A percentile compares a stretch with the other conserved stretches of the same genome.
These are phyloP conservation scores for Wallemia ichthyophaga DNA, from an alignment of 1,284 basidiomycete species.

Conservation along the genomic window DNA sequence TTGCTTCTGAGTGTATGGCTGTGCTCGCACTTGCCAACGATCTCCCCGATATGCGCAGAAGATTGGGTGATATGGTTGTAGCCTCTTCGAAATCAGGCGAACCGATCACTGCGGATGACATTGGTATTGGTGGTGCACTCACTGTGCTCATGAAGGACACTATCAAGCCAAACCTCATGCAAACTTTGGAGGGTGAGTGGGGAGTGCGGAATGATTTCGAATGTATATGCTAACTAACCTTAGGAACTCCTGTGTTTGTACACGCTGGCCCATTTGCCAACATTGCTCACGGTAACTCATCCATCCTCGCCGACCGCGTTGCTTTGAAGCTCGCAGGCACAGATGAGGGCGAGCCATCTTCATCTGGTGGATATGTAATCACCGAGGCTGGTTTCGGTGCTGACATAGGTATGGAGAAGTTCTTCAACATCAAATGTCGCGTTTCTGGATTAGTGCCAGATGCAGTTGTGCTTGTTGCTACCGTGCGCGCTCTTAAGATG, in stretches of 20 bases:
- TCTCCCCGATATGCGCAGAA: slow-evolving; percentile 68
- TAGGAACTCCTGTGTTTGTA: slow-evolving; percentile 89
- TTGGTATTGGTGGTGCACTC: slow-evolving; percentile 81
- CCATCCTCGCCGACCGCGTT: slow-evolving; percentile 82
- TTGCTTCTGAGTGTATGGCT: slow-evolving; percentile 95
- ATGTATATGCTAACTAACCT: neutral
- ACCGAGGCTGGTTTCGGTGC: slow-evolving; percentile 97
- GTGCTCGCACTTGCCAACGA: slow-evolving; percentile 74
- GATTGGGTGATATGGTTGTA: slow-evolving; percentile 79
- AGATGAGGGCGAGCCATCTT: slow-evolving; percentile 59
- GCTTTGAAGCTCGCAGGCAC: slow-evolving; percentile 88
- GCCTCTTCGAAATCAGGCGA: slow-evolving; percentile 78
- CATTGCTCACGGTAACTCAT: slow-evolving; percentile 97
- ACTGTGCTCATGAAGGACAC: slow-evolving; percentile 97
- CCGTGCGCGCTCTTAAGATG: slow-evolving; percentile 94
- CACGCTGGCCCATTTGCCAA: slow-evolving; percentile 98
- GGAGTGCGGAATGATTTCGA: slow-evolving; percentile 3
- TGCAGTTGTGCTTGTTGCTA: slow-evolving; percentile 83
- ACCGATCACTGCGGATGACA: slow-evolving; percentile 81
- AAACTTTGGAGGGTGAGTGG: slow-evolving; percentile 45
- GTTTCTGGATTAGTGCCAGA: slow-evolving; percentile 75
- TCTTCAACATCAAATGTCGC: slow-evolving; percentile 99
- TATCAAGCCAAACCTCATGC: slow-evolving; percentile 98
- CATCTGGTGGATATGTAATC: slow-evolving; percentile 72
- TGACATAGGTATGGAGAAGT: slow-evolving; percentile 98